These are phyloP conservation scores for Parietaria judaica DNA, from an alignment of 306 rosid genomes.

Conservation along the genomic window DNA sequence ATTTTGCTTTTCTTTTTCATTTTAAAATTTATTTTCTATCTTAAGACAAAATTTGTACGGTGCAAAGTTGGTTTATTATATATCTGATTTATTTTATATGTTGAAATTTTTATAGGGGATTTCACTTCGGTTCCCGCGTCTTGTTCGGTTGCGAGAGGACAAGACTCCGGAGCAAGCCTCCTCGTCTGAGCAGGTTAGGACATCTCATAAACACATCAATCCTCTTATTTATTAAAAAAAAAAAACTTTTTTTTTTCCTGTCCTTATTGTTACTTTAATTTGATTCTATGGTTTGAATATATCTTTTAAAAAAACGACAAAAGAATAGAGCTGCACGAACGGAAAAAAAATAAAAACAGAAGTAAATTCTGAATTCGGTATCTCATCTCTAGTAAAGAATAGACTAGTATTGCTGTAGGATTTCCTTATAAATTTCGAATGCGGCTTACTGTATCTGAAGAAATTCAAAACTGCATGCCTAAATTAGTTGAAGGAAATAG, in stretches of 20 bases:
- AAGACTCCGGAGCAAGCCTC: slow-evolving; percentile 80
- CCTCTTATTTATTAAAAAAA: too few relatives aligned
- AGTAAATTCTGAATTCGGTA: too few relatives aligned
- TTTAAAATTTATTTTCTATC: background rate
- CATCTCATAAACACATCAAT: background rate
- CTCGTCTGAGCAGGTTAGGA: slow-evolving; percentile 63
- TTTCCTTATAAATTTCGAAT: background rate
- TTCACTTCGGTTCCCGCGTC: slow-evolving; percentile 88
- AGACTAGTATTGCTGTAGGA: background rate
- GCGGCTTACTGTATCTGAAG: background rate
- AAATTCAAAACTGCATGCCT: too few relatives aligned
- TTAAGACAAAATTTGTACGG: slow-evolving; percentile 6
- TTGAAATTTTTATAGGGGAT: slow-evolving; percentile 37
- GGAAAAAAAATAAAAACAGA: too few relatives aligned
- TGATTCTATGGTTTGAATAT: background rate
- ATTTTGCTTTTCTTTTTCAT: background rate
- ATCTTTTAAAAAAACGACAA: background rate
- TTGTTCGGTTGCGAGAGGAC: slow-evolving; percentile 70
- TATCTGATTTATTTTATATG: slow-evolving; percentile 11
- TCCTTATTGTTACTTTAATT: background rate
- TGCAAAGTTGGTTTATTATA: slow-evolving; percentile 6
- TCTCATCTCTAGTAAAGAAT: too few relatives aligned
- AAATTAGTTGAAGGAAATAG: background rate
- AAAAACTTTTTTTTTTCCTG: too few relatives aligned
- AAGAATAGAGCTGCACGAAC: too few relatives aligned